Evolutionary conservation across 2,329 filamentous ascomycete species (phyloP).

Genomic region (Allantophomopsis cytisporea): DNA sequence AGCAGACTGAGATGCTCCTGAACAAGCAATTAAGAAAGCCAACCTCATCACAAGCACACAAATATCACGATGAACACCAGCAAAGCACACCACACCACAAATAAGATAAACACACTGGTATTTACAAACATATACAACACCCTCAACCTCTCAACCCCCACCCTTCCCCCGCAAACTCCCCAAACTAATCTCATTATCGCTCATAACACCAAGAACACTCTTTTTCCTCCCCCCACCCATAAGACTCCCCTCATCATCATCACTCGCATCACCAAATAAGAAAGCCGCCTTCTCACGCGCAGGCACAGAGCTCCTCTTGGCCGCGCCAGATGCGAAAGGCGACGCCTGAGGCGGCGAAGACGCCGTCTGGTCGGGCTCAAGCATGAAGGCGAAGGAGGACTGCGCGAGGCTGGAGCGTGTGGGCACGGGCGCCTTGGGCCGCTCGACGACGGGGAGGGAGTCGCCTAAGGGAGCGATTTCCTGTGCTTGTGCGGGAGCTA

Average conservation of each 20-base stretch:
- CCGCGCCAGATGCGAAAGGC: conserved; percentile 14
- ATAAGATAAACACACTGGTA: too few species aligned
- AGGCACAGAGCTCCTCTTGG: conserved; percentile 9
- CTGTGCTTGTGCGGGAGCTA: neutral
- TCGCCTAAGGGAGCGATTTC: neutral
- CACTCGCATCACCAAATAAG: conserved; percentile 18
- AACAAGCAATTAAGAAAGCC: too few species aligned
- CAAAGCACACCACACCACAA: too few species aligned
- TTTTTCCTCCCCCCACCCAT: neutral
- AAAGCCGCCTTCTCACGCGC: conserved; percentile 18
- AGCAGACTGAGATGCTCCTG: too few species aligned
- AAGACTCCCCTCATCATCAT: conserved; percentile 3
- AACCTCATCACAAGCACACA: too few species aligned
- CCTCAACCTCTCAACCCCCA: conserved; percentile 1
- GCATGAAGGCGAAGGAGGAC: conserved; percentile 71
- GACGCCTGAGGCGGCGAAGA: conserved; percentile 11
- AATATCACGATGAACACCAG: too few species aligned
- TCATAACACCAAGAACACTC: conserved; percentile 6
- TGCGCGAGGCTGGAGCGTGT: conserved; percentile 56
- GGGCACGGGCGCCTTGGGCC: conserved; percentile 30
- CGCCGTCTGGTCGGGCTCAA: conserved; percentile 30
- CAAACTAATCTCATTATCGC: conserved; percentile 15
- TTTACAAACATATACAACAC: too few species aligned
- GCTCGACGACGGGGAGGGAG: conserved; percentile 2
- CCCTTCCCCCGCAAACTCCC: conserved; percentile 9